Percentiles rank a stretch among this genome's conserved stretches.
Evolutionary conservation across 768 basidiomycete species (phyloP).

Genomic region (Termitomyces sp.): DNA sequence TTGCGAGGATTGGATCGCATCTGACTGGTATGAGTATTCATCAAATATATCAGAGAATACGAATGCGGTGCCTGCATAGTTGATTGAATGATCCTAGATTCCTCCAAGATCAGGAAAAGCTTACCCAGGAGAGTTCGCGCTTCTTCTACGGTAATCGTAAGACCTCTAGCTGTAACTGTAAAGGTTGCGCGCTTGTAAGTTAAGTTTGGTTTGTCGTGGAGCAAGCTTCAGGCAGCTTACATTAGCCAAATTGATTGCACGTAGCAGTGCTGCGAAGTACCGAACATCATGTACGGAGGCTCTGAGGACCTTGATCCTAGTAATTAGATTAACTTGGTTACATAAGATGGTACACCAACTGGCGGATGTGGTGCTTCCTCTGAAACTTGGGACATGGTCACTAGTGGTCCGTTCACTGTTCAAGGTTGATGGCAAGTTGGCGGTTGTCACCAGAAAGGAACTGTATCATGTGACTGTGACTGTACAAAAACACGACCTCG

Average conservation of each 20-base stretch:
- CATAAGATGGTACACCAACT: neutral
- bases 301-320: constrained; percentile 43
- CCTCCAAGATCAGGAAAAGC: neutral
- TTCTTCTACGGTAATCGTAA: constrained; percentile 84
- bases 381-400: neutral
- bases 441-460: neutral
- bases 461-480: neutral
- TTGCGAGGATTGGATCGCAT: constrained; percentile 25
- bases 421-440: neutral
- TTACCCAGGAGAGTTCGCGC: constrained; percentile 75
- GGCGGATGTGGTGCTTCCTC: neutral
- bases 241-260: constrained; percentile 78
- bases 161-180: constrained; percentile 62
- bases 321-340: neutral
- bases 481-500: neutral
- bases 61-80: constrained; percentile 72
- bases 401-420: too few species aligned
- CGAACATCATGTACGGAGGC: constrained; percentile 81
- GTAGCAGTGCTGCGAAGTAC: constrained; percentile 72
- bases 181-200: constrained; percentile 65
- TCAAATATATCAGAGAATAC: constrained; percentile 78
- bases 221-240: constrained; percentile 40
- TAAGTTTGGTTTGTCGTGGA: neutral
- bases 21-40: constrained; percentile 65
- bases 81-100: neutral